Evolutionary conservation across 179 eudicot genomes (phyloP).

Genomic region (Corrigiola litoralis): DNA sequence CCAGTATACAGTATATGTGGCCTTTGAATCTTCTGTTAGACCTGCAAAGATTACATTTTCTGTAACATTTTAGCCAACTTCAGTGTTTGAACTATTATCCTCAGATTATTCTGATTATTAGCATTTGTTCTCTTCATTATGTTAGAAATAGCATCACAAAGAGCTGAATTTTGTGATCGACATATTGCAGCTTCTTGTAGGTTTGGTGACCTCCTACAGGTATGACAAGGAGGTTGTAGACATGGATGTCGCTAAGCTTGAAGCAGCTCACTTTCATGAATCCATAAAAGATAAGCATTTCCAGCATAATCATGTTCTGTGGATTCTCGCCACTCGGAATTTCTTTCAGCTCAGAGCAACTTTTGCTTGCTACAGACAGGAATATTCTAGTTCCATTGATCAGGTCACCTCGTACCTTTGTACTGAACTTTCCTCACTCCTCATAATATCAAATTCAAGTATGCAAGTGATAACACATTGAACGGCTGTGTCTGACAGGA

Average conservation of each 20-base stretch:
- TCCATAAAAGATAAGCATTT: conserved; percentile 44
- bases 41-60: too few relatives aligned
- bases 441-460: not conserved
- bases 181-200: conserved; percentile 54
- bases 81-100: not conserved
- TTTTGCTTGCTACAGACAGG: conserved; percentile 45
- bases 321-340: conserved; percentile 66
- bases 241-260: conserved; percentile 42
- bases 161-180: not conserved
- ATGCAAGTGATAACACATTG: not conserved
- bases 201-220: conserved; percentile 73
- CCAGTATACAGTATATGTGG: too few relatives aligned
- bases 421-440: not conserved
- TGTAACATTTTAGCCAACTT: not conserved
- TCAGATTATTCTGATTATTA: not conserved
- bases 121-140: not conserved
- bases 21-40: too few relatives aligned
- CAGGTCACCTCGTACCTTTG: conserved; percentile 38
- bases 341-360: conserved; percentile 69
- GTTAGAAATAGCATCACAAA: not conserved
- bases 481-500: conserved; percentile 40
- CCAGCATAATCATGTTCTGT: conserved; percentile 51
- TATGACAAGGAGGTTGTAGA: conserved; percentile 61
- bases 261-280: conserved; percentile 52
- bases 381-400: conserved; percentile 44